Conservation (phyloP, 495 filamentous ascomycete species). For the Trichoderma orchidacearum region DNA sequence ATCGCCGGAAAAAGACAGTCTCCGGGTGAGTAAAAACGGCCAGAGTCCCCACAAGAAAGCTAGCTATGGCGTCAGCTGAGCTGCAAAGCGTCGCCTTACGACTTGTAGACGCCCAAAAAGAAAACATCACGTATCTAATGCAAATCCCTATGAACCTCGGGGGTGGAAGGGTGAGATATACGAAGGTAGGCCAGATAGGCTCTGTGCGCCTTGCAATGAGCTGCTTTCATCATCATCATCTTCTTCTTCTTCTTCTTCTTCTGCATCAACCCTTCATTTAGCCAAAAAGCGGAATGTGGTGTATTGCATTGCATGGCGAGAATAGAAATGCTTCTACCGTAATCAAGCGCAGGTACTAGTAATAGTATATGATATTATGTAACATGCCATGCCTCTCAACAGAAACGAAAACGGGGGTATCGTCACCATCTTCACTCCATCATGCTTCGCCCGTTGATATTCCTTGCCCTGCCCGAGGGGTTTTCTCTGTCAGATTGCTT, state of each 20-base stretch:
- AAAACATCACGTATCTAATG: no score
- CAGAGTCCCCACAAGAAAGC: background rate
- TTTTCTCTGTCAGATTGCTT: constrained; percentile 34
- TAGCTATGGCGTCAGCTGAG: background rate
- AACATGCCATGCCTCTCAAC: background rate
- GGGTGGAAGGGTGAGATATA: no score
- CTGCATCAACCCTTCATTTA: no score
- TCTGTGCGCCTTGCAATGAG: no score
- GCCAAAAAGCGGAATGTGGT: background rate
- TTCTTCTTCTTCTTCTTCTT: no score
- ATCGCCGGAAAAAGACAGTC: background rate
- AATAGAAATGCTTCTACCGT: background rate
- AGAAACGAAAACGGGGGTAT: background rate
- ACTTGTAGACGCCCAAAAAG: no score
- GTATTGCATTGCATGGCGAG: background rate
- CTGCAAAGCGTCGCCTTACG: background rate
- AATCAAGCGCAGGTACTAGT: background rate
- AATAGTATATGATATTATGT: background rate
- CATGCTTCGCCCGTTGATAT: background rate
- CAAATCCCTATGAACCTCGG: no score
- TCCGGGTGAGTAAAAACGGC: background rate
- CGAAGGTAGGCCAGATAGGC: no score
- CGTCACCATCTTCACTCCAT: background rate
- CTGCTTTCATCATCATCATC: no score
- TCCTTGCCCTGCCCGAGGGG: constrained; percentile 3